Evolutionary conservation across 1,284 basidiomycete genomes (phyloP).

Genomic region (Heliocybe sulcata): DNA sequence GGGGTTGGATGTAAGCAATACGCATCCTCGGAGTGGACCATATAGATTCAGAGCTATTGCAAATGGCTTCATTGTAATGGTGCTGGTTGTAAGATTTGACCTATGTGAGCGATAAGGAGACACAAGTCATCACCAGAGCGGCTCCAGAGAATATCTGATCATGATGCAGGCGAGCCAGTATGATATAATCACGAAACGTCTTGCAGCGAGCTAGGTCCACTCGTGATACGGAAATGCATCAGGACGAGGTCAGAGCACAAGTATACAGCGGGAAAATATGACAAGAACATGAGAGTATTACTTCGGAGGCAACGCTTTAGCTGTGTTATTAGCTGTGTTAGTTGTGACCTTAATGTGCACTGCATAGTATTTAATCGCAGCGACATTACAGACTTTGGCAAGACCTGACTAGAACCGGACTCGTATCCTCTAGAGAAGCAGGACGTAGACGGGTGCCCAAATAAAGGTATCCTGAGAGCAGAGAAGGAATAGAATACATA

Average conservation of each 20-base stretch:
- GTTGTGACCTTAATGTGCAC: too few relatives aligned
- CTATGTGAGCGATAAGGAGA: not conserved
- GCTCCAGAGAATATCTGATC: not conserved
- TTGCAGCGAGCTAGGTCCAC: not conserved
- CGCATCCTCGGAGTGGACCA: slow-evolving; percentile 20
- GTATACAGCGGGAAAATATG: too few relatives aligned
- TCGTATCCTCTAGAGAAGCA: not conserved
- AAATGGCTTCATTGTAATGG: too few relatives aligned
- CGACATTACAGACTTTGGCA: not conserved
- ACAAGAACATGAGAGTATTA: too few relatives aligned
- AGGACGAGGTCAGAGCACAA: too few relatives aligned
- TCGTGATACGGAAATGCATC: too few relatives aligned
- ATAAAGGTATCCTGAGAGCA: not conserved
- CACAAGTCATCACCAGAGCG: not conserved
- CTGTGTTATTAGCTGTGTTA: too few relatives aligned
- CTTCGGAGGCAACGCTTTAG: too few relatives aligned
- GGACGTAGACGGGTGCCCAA: not conserved
- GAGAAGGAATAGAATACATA: not conserved
- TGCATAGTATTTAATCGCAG: not conserved
- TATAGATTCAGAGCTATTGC: slow-evolving; percentile 23
- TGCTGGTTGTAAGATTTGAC: not conserved
- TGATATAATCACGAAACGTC: not conserved
- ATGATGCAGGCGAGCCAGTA: not conserved
- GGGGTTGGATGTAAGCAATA: slow-evolving; percentile 15
- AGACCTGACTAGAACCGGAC: not conserved